phyloP scores from a whole-genome alignment of 768 basidiomycete species.

The Tubosaeta brunneosetosa region DNA sequence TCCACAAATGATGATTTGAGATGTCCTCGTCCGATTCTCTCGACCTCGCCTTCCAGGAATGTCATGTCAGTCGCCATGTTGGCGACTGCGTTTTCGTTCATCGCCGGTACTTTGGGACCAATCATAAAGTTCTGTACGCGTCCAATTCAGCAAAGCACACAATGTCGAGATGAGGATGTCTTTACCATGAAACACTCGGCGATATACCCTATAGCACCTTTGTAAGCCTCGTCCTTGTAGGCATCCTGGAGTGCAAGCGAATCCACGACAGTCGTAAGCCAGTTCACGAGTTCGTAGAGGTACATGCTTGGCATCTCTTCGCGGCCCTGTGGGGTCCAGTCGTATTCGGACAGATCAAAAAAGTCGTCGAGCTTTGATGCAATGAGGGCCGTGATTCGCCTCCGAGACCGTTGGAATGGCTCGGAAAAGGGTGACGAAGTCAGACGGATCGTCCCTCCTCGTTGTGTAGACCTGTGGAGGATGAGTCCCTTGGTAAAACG shows the following conservation, averaged over 20 bases:
- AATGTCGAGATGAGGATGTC: constrained; percentile 1
- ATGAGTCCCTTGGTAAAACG: not conserved
- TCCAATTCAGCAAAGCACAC: constrained; percentile 3
- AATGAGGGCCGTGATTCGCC: constrained; percentile 78
- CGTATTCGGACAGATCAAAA: constrained; percentile 92
- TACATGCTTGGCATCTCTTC: constrained; percentile 88
- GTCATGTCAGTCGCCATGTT: constrained; percentile 84
- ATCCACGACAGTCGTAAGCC: constrained; percentile 95
- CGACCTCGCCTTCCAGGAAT: constrained; percentile 86
- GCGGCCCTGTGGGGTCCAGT: constrained; percentile 75
- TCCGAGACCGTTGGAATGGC: constrained; percentile 64
- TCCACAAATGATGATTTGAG: constrained; percentile 72
- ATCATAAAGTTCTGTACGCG: constrained; percentile 64
- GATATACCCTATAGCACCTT: constrained; percentile 82
- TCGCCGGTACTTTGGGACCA: constrained; percentile 65
- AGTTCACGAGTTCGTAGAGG: constrained; percentile 91
- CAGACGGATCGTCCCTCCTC: constrained; percentile 76
- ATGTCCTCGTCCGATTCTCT: constrained; percentile 65
- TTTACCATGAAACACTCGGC: constrained; percentile 84
- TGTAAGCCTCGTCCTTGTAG: constrained; percentile 88
- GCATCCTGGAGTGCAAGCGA: constrained; percentile 76
- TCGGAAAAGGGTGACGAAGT: constrained; percentile 61
- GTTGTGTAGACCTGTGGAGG: constrained; percentile 66
- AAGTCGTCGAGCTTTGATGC: constrained; percentile 91
- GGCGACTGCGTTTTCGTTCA: constrained; percentile 87